phyloP scores from a whole-genome alignment of 2,329 filamentous ascomycete genomes.

The Mycosphaerella sp. region DNA sequence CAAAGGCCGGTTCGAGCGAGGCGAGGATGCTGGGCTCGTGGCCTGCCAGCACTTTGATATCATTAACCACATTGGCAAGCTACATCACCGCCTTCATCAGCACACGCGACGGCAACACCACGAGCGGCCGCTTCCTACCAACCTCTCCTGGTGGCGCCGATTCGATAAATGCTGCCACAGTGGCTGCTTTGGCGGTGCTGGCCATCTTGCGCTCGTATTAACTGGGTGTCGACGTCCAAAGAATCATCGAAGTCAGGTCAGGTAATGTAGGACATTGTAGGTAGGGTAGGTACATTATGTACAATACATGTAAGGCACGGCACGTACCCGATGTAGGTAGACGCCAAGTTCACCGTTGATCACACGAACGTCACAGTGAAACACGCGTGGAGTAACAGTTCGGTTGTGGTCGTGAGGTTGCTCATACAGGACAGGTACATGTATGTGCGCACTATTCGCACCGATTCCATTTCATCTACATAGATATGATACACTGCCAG shows the following conservation, averaged over 20 bases:
- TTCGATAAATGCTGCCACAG: slow-evolving; percentile 72
- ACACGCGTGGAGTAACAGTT: not conserved
- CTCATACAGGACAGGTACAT: too few relatives aligned
- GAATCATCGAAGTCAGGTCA: too few relatives aligned
- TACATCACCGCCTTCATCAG: slow-evolving; percentile 37
- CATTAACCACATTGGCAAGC: slow-evolving; percentile 83
- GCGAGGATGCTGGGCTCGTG: slow-evolving; percentile 58
- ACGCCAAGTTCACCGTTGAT: not conserved
- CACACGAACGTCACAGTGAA: not conserved
- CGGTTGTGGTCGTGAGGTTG: not conserved
- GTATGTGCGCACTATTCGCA: too few relatives aligned
- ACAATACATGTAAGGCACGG: too few relatives aligned
- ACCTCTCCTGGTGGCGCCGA: slow-evolving; percentile 96
- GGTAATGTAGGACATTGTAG: too few relatives aligned
- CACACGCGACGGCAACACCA: slow-evolving; percentile 18
- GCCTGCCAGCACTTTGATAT: slow-evolving; percentile 78
- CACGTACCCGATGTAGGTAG: too few relatives aligned
- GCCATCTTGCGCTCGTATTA: slow-evolving; percentile 18
- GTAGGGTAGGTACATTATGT: too few relatives aligned
- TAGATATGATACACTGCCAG: not conserved
- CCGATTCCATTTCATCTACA: not conserved
- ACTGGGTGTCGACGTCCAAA: too few relatives aligned
- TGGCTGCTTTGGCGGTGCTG: slow-evolving; percentile 28
- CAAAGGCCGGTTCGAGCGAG: slow-evolving; percentile 73
- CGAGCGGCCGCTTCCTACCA: slow-evolving; percentile 34